These are phyloP conservation scores for Aspergillus luchuensis DNA, from an alignment of 2,329 filamentous ascomycete species.

Conservation along the genomic window DNA sequence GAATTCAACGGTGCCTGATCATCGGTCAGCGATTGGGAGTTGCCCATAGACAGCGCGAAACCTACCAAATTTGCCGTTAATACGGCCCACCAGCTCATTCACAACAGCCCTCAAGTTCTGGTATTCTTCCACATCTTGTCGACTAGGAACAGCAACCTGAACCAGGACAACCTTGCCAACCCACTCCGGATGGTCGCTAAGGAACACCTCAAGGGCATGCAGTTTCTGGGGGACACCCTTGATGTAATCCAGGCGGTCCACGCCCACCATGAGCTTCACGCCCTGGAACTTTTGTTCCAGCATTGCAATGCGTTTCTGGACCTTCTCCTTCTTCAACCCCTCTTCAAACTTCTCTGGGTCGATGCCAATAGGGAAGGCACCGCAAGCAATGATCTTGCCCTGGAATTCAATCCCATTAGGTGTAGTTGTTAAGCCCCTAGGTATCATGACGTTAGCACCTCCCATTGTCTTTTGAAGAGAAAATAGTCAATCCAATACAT, in stretches of 20 bases:
- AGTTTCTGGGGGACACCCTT: constrained; percentile 98
- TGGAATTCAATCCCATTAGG: constrained; percentile 92
- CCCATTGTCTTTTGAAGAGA: constrained; percentile 6
- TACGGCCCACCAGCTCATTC: constrained; percentile 93
- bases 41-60: not conserved
- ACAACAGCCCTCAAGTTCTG: constrained; percentile 93
- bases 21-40: constrained; percentile 17
- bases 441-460: constrained; percentile 16
- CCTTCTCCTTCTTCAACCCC: constrained; percentile 78
- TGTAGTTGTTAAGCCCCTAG: constrained; percentile 64
- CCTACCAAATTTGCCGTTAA: constrained; percentile 72
- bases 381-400: constrained; percentile 84
- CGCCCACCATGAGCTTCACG: constrained; percentile 93
- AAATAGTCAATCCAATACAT: constrained; percentile 35
- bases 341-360: constrained; percentile 96
- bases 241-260: constrained; percentile 97
- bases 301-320: constrained; percentile 82
- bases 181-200: constrained; percentile 97
- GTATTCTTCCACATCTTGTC: constrained; percentile 96
- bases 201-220: constrained; percentile 92
- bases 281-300: constrained; percentile 90
- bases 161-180: constrained; percentile 96
- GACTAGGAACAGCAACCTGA: constrained; percentile 90
- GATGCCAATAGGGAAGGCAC: constrained; percentile 96
- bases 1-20: constrained; percentile 82